Base-by-base conservation (phyloP, 108 stramenopile species). In the Asterionellopsis glacialis region DNA sequence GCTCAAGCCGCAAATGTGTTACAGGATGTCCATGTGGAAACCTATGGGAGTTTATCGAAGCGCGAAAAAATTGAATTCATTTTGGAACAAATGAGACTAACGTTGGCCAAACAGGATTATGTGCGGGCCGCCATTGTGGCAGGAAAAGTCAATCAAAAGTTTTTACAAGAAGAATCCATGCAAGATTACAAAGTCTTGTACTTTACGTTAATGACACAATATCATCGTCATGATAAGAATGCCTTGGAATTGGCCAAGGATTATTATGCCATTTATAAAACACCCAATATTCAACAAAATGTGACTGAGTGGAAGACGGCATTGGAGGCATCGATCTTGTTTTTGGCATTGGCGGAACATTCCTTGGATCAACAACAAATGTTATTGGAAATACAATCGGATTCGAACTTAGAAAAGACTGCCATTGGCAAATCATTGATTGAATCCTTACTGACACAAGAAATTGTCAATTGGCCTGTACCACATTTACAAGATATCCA, bases 1-100 rank as follows among this genome's bases (percentile, higher is more conserved):
- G 76, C 75, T 45, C 79, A 55, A 10, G 97, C 99, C 1, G 90
- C 93, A 16, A 82, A 89, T 41, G 81, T 95, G 11, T 73, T 99
- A 55, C 97, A 98, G 65, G 97, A 98, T 66, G 97, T 98, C 33
- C 94, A 97, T 57, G 99, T 98, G 1, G 99, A 99, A 81, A 99
- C 99, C 9, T 98, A 97, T 65, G 99, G 97, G 27, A 83, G 91
- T 14, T 73, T 99, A 33, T 89, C 87, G 52, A 97, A 95, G 74
- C 73, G 89, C 33, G 97, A 99, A 76, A 99, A 99, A 80, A 85
- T 96, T 6, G 98, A 99, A 62, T 99, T 95, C 75, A 96, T 99
- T 62, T 81, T 98, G 38, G 96, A 99, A 75, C 98, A 99, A 78
- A 92, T 98, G 83, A 80, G 99, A 9, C 70, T 99, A 13, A 95